These are phyloP conservation scores for Lepiota venenata DNA, from an alignment of 768 basidiomycete species.

Conservation along the genomic window DNA sequence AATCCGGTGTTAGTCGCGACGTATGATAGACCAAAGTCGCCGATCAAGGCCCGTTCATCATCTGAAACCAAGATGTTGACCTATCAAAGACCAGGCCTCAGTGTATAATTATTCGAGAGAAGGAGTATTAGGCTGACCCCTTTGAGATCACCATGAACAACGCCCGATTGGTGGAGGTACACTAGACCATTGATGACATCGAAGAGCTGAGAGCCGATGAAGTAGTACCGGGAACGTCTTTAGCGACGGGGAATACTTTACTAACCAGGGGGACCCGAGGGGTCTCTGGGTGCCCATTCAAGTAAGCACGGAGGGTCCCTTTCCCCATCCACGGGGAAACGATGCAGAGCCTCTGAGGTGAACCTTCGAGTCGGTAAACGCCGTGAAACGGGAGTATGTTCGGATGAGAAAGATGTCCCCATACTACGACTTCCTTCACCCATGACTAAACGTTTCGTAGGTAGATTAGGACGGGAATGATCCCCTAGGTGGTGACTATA, in stretches of 20 bases:
- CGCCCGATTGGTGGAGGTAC: not conserved
- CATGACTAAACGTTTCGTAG: not conserved
- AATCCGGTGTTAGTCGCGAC: not conserved
- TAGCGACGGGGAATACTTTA: not conserved
- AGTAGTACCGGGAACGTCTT: not conserved
- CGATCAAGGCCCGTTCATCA: not conserved
- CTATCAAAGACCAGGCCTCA: not conserved
- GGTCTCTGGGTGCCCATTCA: constrained; percentile 7
- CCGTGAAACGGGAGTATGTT: constrained; percentile 35
- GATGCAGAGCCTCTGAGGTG: constrained; percentile 8
- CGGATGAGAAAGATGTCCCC: constrained; percentile 29
- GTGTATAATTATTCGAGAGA: too few relatives aligned
- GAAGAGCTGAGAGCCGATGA: not conserved
- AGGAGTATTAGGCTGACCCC: not conserved
- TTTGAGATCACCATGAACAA: constrained; percentile 8
- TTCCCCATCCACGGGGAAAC: constrained; percentile 20
- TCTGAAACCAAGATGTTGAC: constrained; percentile 2
- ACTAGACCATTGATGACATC: not conserved
- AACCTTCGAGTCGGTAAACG: constrained; percentile 17
- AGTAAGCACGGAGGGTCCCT: constrained; percentile 16
- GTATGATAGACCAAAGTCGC: constrained; percentile 2
- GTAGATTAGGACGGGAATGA: not conserved
- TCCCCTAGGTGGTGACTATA: not conserved
- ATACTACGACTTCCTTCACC: constrained; percentile 26
- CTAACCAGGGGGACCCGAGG: constrained; percentile 16